Percentiles rank a stretch among this genome's conserved stretches.
Conservation (phyloP, 2,329 filamentous ascomycete species). For the Colletotrichum australisinense region DNA sequence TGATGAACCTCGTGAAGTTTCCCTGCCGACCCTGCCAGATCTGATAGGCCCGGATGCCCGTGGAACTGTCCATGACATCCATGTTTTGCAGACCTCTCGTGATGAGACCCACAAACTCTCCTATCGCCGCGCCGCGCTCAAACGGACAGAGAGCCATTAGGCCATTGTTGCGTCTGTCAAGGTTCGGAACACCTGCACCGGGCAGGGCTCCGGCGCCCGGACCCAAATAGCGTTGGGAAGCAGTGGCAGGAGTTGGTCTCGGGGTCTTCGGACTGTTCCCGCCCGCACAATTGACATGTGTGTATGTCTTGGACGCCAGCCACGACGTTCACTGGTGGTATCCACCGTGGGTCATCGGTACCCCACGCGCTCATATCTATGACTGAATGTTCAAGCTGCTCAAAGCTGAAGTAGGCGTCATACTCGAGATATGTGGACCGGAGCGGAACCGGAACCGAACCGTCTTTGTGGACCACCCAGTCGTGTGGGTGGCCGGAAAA, state of each 20-base stretch:
- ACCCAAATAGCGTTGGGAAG: slow-evolving; percentile 63
- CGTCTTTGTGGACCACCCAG: slow-evolving; percentile 60
- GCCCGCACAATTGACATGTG: slow-evolving; percentile 56
- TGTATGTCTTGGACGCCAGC: slow-evolving; percentile 38
- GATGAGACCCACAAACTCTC: slow-evolving; percentile 66
- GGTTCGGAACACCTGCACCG: slow-evolving; percentile 66
- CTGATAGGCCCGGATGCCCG: slow-evolving; percentile 56
- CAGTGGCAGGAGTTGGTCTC: slow-evolving; percentile 62
- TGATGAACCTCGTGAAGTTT: slow-evolving; percentile 69
- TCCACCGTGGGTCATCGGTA: slow-evolving; percentile 59
- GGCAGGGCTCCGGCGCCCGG: slow-evolving; percentile 39
- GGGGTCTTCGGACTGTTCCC: slow-evolving; percentile 61
- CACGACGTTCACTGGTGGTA: slow-evolving; percentile 42
- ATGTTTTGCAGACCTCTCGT: slow-evolving; percentile 61
- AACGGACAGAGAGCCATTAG: slow-evolving; percentile 59
- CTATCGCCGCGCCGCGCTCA: slow-evolving; percentile 62
- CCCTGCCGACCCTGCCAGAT: slow-evolving; percentile 68
- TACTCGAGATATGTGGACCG: slow-evolving; percentile 58
- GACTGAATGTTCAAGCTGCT: slow-evolving; percentile 60
- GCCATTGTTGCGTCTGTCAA: slow-evolving; percentile 66
- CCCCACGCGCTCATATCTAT: slow-evolving; percentile 62
- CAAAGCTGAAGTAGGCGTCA: slow-evolving; percentile 58
- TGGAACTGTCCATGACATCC: slow-evolving; percentile 65
- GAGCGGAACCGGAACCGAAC: slow-evolving; percentile 52
- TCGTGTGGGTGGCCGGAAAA: slow-evolving; percentile 63